These are phyloP conservation scores for Glebionis coronaria DNA, from an alignment of 129 eudicot species.

Conservation along the genomic window DNA sequence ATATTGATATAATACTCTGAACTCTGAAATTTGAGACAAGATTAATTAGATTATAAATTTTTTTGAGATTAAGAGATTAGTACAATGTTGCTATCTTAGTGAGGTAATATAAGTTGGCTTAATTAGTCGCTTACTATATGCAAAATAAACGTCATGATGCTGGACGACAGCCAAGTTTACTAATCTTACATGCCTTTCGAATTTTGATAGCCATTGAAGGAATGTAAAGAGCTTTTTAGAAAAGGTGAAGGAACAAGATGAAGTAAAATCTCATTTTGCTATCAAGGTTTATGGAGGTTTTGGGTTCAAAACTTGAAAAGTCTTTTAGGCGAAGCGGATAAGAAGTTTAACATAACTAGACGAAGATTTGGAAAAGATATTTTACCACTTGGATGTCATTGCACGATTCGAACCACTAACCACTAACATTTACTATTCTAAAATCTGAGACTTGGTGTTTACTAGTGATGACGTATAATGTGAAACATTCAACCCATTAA, in stretches of 20 bases:
- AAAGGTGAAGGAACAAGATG: background rate
- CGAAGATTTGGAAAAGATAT: no score
- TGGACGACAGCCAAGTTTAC: constrained; percentile 13
- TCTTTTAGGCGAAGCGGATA: no score
- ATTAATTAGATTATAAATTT: background rate
- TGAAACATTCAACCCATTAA: no score
- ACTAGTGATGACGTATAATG: no score
- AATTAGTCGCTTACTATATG: background rate
- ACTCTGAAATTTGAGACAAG: background rate
- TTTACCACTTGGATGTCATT: no score
- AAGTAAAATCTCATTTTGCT: no score
- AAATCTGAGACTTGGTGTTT: no score
- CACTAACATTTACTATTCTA: no score
- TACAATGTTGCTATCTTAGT: constrained; percentile 17
- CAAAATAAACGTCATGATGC: constrained; percentile 21
- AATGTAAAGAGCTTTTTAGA: background rate
- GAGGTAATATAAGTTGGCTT: constrained; percentile 27
- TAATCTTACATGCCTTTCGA: background rate
- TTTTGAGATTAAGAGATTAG: background rate
- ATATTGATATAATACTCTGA: constrained; percentile 14
- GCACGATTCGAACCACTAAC: no score
- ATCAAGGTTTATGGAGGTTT: no score
- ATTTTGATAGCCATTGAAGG: background rate
- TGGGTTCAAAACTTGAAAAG: no score
- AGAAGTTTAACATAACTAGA: no score